A percentile compares a stretch with the other conserved stretches of the same genome.
Conservation (phyloP, 495 filamentous ascomycete species). For the Zalerion maritima region DNA sequence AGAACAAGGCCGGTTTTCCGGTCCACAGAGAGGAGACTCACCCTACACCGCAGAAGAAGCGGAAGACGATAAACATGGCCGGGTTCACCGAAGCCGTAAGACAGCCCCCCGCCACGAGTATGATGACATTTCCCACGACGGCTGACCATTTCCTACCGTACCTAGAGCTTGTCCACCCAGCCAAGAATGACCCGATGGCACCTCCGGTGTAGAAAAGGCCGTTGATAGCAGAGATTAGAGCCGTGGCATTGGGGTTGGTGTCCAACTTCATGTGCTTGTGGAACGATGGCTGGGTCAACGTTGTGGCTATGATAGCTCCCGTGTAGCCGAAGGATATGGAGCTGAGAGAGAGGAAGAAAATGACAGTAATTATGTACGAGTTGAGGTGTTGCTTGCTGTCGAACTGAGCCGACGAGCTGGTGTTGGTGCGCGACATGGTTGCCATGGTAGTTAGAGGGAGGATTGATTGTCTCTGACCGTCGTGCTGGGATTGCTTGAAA, state of each 20-base stretch:
- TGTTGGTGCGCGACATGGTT: no score
- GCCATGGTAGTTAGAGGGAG: no score
- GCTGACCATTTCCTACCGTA: constrained; percentile 13
- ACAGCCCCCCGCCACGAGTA: constrained; percentile 13
- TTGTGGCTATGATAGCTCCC: constrained; percentile 12
- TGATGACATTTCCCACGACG: constrained; percentile 2
- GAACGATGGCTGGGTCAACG: constrained; percentile 14
- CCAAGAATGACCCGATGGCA: constrained; percentile 9
- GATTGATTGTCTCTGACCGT: no score
- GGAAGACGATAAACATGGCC: constrained; percentile 11
- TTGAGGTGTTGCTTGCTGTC: no score
- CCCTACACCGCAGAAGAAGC: constrained; percentile 9
- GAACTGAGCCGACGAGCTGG: no score
- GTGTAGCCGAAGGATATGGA: constrained; percentile 13
- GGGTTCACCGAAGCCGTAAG: constrained; percentile 10
- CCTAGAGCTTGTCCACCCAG: constrained; percentile 7
- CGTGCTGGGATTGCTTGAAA: no score
- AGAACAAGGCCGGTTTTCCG: no score
- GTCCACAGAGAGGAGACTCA: constrained; percentile 6
- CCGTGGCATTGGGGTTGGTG: constrained; percentile 10
- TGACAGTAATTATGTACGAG: no score
- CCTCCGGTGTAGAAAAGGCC: constrained; percentile 15
- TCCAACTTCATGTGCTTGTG: constrained; percentile 13
- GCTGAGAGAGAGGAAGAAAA: no score
- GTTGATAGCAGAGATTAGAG: constrained; percentile 14